Evolutionary conservation across 139 green algal species (phyloP).

Genomic region (Trebouxia sp.): DNA sequence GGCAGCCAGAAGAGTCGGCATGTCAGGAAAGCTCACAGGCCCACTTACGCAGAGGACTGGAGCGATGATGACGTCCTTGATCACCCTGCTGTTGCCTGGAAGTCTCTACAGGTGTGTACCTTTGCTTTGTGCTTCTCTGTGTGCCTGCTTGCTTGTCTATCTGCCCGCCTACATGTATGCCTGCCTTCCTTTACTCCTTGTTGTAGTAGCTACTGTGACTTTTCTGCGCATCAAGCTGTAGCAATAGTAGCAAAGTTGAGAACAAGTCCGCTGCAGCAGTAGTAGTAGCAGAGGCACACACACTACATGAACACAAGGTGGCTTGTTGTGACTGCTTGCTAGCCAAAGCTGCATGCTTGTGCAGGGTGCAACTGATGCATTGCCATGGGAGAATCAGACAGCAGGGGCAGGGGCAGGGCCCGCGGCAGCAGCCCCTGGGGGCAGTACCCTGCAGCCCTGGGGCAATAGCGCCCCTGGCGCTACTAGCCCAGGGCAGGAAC

Average conservation of each 20-base stretch:
- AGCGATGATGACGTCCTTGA: neutral
- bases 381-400: neutral
- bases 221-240: too few species aligned
- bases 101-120: constrained; percentile 5
- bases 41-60: constrained; percentile 19
- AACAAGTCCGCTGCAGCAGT: too few species aligned
- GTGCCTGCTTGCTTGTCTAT: too few species aligned
- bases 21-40: neutral
- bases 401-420: constrained; percentile 14
- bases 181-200: too few species aligned
- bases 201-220: too few species aligned
- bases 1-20: constrained; percentile 4
- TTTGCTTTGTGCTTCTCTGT: too few species aligned
- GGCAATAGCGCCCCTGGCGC: neutral
- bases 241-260: too few species aligned
- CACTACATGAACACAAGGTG: too few species aligned
- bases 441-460: constrained; percentile 16
- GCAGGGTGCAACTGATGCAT: neutral
- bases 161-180: too few species aligned
- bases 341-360: neutral
- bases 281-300: too few species aligned
- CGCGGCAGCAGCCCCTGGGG: neutral
- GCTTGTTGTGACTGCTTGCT: too few species aligned
- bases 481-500: neutral
- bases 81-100: constrained; percentile 18